phyloP scores from a whole-genome alignment of 441 rosid genomes.

The Hura crepitans region DNA sequence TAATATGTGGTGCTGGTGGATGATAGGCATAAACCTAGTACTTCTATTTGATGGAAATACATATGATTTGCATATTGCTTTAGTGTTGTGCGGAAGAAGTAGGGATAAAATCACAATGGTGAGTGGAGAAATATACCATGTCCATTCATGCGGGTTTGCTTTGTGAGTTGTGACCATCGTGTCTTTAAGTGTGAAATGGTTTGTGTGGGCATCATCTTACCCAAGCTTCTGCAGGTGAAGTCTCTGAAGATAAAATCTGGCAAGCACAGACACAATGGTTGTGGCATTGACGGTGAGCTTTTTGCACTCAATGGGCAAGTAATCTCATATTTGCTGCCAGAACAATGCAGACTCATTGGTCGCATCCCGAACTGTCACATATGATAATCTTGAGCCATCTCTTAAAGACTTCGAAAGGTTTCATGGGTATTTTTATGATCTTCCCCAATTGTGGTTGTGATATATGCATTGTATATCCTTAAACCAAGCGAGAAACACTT shows the following conservation, averaged over 20 bases:
- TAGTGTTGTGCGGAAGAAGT: neutral
- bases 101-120: neutral
- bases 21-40: constrained; percentile 2
- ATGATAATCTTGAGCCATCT: constrained; percentile 24
- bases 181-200: neutral
- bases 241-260: constrained; percentile 78
- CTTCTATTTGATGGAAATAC: neutral
- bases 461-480: constrained; percentile 23
- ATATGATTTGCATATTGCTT: neutral
- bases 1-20: neutral
- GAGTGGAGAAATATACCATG: neutral
- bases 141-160: neutral
- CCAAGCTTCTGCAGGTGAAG: constrained; percentile 56
- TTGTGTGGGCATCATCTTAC: constrained; percentile 12
- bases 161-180: neutral
- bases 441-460: constrained; percentile 18
- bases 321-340: constrained; percentile 75
- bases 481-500: constrained; percentile 18
- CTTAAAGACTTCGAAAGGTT: constrained; percentile 21
- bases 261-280: constrained; percentile 73
- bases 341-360: constrained; percentile 93
- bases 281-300: constrained; percentile 95
- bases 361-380: constrained; percentile 32
- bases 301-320: constrained; percentile 84
- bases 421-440: constrained; percentile 17